These are phyloP conservation scores for Xylaria digitata DNA, from an alignment of 2,329 filamentous ascomycete genomes.

Conservation along the genomic window DNA sequence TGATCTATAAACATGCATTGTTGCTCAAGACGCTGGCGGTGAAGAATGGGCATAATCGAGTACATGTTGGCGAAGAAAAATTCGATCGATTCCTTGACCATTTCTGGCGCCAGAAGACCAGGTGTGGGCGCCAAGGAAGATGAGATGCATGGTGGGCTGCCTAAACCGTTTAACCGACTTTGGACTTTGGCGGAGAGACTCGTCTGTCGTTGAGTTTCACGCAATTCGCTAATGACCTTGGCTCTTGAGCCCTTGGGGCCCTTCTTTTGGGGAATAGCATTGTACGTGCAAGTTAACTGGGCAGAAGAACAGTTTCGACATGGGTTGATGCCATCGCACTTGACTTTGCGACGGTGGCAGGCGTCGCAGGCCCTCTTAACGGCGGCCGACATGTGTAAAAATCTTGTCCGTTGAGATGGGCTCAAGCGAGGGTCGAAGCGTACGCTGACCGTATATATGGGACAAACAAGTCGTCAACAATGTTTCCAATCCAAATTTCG, in stretches of 20 bases:
- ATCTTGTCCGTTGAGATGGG: neutral
- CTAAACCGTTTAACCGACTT: slow-evolving; percentile 67
- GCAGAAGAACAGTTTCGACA: slow-evolving; percentile 77
- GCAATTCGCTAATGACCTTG: slow-evolving; percentile 79
- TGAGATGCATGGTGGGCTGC: slow-evolving; percentile 59
- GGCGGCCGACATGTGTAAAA: slow-evolving; percentile 51
- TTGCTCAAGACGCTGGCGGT: slow-evolving; percentile 67
- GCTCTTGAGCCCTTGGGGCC: slow-evolving; percentile 79
- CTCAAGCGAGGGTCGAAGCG: slow-evolving; percentile 2
- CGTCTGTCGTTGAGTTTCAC: slow-evolving; percentile 74
- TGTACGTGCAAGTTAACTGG: slow-evolving; percentile 77
- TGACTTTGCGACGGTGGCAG: slow-evolving; percentile 79
- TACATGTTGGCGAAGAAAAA: slow-evolving; percentile 78
- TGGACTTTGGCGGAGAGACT: slow-evolving; percentile 72
- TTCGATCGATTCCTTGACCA: slow-evolving; percentile 73
- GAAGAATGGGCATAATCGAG: slow-evolving; percentile 70
- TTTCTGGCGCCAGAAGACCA: slow-evolving; percentile 69
- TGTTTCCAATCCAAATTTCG: slow-evolving; percentile 21
- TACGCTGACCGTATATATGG: neutral
- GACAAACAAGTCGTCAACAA: slow-evolving; percentile 1
- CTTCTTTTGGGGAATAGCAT: slow-evolving; percentile 80
- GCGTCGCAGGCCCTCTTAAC: slow-evolving; percentile 74
- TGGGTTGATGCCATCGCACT: slow-evolving; percentile 76
- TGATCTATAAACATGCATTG: slow-evolving; percentile 71
- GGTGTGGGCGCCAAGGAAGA: slow-evolving; percentile 64